phyloP scores from a whole-genome alignment of 2,329 filamentous ascomycete species.

The Chaetothyriales sp. region DNA sequence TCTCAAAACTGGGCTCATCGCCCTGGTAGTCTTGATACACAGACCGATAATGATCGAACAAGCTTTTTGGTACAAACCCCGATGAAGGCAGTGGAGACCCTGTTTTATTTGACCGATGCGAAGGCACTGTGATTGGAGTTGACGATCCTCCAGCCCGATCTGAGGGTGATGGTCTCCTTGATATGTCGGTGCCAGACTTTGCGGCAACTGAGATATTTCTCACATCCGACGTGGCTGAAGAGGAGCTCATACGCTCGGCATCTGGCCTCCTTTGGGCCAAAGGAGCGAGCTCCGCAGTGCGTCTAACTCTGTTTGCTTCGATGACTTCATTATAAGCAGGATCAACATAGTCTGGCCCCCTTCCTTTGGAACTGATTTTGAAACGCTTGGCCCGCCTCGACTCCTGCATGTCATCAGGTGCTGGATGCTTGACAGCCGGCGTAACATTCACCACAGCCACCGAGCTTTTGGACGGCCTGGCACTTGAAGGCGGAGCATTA shows the following conservation, averaged over 20 bases:
- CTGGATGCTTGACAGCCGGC: background rate
- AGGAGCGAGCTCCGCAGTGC: background rate
- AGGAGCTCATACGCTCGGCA: slow-evolving; percentile 2
- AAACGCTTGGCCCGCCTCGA: background rate
- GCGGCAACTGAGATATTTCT: slow-evolving; percentile 2
- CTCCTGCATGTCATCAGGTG: background rate
- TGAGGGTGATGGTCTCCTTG: background rate
- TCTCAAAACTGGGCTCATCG: slow-evolving; percentile 25
- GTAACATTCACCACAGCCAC: background rate
- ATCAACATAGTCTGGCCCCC: background rate
- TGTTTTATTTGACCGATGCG: slow-evolving; percentile 17
- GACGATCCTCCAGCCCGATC: slow-evolving; percentile 6
- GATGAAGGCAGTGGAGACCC: slow-evolving; percentile 8
- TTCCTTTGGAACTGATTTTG: background rate
- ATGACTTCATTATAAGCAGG: background rate
- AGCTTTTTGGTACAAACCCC: slow-evolving; percentile 5
- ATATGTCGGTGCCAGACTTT: background rate
- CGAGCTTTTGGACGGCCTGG: background rate
- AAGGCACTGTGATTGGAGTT: slow-evolving; percentile 10
- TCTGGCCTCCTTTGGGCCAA: background rate
- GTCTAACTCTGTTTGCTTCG: background rate
- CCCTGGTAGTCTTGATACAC: slow-evolving; percentile 29
- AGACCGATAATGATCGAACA: slow-evolving; percentile 27
- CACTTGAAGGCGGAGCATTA: background rate
- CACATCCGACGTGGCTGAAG: background rate